Percentiles rank a stretch among this genome's conserved stretches.
phyloP scores from a whole-genome alignment of 805 yeast species.

The Candida michaelii region DNA sequence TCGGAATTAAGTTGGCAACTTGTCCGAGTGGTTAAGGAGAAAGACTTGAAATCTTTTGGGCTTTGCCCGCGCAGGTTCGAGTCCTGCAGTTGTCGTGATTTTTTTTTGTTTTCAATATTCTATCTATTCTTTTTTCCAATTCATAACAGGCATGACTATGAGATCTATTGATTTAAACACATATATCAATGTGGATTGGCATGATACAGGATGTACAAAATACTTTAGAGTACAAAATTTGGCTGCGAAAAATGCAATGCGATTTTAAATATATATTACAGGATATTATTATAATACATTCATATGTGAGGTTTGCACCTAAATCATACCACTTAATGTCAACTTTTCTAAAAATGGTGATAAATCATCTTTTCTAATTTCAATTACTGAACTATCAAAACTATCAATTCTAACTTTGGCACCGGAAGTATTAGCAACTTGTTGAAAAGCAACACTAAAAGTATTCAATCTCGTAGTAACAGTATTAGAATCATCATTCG shows the following conservation, averaged over 20 bases:
- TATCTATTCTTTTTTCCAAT: conserved; percentile 41
- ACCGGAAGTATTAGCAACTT: conserved; percentile 77
- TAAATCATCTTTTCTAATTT: conserved; percentile 83
- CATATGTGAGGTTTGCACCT: conserved; percentile 2
- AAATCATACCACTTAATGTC: conserved; percentile 64
- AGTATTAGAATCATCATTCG: conserved; percentile 32
- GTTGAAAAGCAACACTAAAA: conserved; percentile 89
- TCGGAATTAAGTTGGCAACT: conserved; percentile 44
- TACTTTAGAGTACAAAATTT: no score
- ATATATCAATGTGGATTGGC: no score
- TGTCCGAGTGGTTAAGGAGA: conserved; percentile 52
- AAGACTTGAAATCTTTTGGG: conserved; percentile 51
- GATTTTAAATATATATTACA: conserved; percentile 2
- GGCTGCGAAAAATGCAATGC: conserved; percentile 1
- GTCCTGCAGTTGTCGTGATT: conserved; percentile 47
- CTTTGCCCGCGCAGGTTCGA: conserved; percentile 53
- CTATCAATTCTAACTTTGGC: conserved; percentile 91
- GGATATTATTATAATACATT: neutral
- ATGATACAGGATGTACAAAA: no score
- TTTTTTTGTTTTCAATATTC: conserved; percentile 42
- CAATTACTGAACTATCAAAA: conserved; percentile 91
- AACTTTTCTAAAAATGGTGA: conserved; percentile 82
- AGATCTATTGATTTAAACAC: neutral
- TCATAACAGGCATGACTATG: no score
- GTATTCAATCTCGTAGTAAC: conserved; percentile 62